Percentiles rank a stretch among this genome's conserved stretches.
Evolutionary conservation across 768 basidiomycete genomes (phyloP).

Genomic region (Lepiota venenata): DNA sequence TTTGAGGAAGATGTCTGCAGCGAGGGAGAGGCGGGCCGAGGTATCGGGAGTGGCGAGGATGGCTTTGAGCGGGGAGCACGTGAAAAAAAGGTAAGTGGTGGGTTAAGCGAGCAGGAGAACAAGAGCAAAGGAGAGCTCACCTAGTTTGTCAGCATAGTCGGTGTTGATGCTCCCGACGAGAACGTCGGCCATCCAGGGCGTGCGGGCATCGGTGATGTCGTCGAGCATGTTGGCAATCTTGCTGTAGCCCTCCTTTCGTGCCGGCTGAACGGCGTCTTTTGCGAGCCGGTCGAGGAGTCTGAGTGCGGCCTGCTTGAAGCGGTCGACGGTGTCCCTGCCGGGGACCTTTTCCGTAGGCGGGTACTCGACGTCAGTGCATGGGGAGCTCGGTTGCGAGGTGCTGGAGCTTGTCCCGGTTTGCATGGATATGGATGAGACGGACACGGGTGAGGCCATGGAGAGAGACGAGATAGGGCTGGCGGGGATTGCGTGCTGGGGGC

Average conservation of each 20-base stretch:
- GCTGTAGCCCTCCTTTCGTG: slow-evolving; percentile 62
- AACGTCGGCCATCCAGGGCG: slow-evolving; percentile 77
- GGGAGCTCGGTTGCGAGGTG: slow-evolving; percentile 28
- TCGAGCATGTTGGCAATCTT: slow-evolving; percentile 73
- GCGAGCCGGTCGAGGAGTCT: slow-evolving; percentile 65
- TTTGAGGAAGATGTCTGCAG: slow-evolving; percentile 70
- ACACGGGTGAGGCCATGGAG: slow-evolving; percentile 72
- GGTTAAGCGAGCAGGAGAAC: not conserved
- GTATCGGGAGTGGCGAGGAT: slow-evolving; percentile 59
- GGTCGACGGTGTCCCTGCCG: slow-evolving; percentile 50
- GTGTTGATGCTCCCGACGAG: slow-evolving; percentile 61
- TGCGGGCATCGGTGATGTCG: slow-evolving; percentile 59
- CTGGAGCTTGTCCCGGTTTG: slow-evolving; percentile 22
- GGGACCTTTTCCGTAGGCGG: slow-evolving; percentile 45
- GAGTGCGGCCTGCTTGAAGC: slow-evolving; percentile 68
- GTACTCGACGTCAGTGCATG: slow-evolving; percentile 44
- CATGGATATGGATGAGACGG: slow-evolving; percentile 38
- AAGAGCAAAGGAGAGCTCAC: slow-evolving; percentile 37
- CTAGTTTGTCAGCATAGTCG: slow-evolving; percentile 70
- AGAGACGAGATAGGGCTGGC: slow-evolving; percentile 64
- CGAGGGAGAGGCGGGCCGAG: slow-evolving; percentile 60
- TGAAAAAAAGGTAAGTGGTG: not conserved
- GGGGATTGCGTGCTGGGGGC: slow-evolving; percentile 50
- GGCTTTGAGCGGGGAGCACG: slow-evolving; percentile 32
- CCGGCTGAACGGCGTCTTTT: slow-evolving; percentile 42